Evolutionary conservation across 1,284 basidiomycete species (phyloP), one percentile per base, ranked within the genome.

Genomic region (Cutaneotrichosporon sp.): DNA sequence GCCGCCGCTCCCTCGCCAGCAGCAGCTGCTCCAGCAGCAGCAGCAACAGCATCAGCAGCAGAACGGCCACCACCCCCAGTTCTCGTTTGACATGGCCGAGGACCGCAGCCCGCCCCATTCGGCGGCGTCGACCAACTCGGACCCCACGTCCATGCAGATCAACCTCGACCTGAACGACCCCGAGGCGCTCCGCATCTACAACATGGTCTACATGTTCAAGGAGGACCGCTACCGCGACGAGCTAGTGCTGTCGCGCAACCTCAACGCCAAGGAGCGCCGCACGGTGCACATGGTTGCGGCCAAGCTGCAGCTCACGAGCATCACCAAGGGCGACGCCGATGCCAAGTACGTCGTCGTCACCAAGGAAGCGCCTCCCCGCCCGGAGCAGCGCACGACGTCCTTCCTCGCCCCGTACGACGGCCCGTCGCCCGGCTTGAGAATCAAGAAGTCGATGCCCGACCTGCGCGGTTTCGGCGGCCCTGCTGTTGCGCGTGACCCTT

Each of bases 181-280:
- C 1, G 88, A 89, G 36, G 95, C 94, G 11, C 84, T 99, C 67
- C 94, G 98, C 78, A 97, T 99, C 70, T 99, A 98, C 78, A 98
- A 95, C 60, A 86, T 95, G 67, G 92, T 98, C 59, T 82, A 98
- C 51, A 84, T 98, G 46, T 99, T 99, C 87, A 97, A 97, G 81
- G 95, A 97, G 72, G 95, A 99, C 78, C 88, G 86, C 67, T 95
- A 99, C 91, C 87, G 97, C 34, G 95, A 99, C 72, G 95, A 99
- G 80, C 87, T 99, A 45, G 91, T 93, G 5, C 98, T 99, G 78
- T 95, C 94, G 34, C 84, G 91, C 64, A 89, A 88, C 20, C 84
- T 98, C 20, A 84, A 86, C 22, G 86, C 92, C 18, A 89, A 90
- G 73, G 95, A 98, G 79, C 83, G 95, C 56, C 84, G 94, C 64